Evolutionary conservation across 345 rosid genomes (phyloP).

Genomic region (Populus pruinosa): DNA sequence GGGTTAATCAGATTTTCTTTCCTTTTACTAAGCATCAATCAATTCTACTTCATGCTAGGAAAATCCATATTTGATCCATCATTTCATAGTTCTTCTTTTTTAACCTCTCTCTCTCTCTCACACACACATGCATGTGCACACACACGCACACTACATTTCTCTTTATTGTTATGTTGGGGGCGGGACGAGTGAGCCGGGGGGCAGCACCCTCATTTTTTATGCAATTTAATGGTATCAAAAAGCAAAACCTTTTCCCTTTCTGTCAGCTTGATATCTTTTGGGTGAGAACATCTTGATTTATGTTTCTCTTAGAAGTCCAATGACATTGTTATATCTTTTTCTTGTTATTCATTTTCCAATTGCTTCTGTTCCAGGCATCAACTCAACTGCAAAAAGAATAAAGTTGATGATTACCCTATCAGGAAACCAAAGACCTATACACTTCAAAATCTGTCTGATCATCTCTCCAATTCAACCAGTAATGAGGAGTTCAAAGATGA

Average conservation of each 20-base stretch:
- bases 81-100: background rate
- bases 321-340: background rate
- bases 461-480: constrained; percentile 44
- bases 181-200: background rate
- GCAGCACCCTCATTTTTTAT: background rate
- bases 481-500: constrained; percentile 69
- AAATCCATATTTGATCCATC: background rate
- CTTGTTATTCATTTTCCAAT: constrained; percentile 9
- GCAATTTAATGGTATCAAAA: background rate
- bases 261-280: background rate
- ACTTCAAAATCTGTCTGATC: constrained; percentile 27
- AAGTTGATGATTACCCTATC: constrained; percentile 45
- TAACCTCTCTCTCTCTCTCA: background rate
- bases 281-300: background rate
- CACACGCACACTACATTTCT: background rate
- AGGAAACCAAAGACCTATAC: constrained; percentile 42
- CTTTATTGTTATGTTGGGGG: background rate
- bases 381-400: constrained; percentile 62
- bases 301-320: background rate
- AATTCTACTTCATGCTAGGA: background rate
- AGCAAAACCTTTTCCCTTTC: background rate
- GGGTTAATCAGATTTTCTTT: background rate
- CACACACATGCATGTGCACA: background rate
- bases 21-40: constrained; percentile 1
- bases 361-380: constrained; percentile 56